A percentile compares a stretch with the other conserved stretches of the same genome.
Evolutionary conservation across 192 early-diverging fungal genomes (phyloP).

Genomic region (Coemansia nantahalensis): DNA sequence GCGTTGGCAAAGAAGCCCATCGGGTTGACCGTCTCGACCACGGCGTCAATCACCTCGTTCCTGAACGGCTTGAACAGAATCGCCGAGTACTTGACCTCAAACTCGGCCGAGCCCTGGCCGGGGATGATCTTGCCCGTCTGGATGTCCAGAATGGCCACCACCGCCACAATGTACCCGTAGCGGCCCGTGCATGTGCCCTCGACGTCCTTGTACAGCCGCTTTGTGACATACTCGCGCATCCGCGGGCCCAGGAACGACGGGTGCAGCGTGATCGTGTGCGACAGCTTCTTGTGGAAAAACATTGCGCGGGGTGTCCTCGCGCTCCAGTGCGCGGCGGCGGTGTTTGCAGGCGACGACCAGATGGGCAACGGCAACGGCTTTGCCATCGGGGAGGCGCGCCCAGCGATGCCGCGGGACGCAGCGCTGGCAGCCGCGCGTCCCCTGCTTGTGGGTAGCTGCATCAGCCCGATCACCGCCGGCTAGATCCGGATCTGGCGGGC

Average conservation of each 20-base stretch:
- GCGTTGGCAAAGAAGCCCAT: conserved; percentile 95
- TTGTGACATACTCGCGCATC: conserved; percentile 69
- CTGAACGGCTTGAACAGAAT: conserved; percentile 98
- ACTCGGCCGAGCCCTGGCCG: conserved; percentile 86
- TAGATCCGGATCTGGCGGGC: too few species aligned
- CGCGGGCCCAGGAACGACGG: conserved; percentile 89
- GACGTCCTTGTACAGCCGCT: conserved; percentile 89
- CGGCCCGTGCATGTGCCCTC: conserved; percentile 93
- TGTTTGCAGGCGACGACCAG: too few species aligned
- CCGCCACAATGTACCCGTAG: conserved; percentile 90
- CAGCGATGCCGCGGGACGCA: too few species aligned
- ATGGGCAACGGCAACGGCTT: too few species aligned
- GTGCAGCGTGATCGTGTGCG: conserved; percentile 91
- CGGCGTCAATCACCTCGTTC: conserved; percentile 92
- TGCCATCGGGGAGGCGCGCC: too few species aligned
- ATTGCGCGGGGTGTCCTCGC: conserved; percentile 3
- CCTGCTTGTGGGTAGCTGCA: too few species aligned
- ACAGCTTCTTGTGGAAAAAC: conserved; percentile 71
- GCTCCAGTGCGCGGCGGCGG: background rate
- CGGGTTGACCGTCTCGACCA: conserved; percentile 87
- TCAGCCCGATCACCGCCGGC: too few species aligned
- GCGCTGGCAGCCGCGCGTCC: too few species aligned
- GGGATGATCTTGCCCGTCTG: conserved; percentile 81
- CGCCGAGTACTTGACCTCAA: conserved; percentile 84
- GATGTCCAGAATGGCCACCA: conserved; percentile 76